Evolutionary conservation across 768 basidiomycete genomes (phyloP), one percentile per base, ranked within the genome.

Genomic region (Mycena filopes): DNA sequence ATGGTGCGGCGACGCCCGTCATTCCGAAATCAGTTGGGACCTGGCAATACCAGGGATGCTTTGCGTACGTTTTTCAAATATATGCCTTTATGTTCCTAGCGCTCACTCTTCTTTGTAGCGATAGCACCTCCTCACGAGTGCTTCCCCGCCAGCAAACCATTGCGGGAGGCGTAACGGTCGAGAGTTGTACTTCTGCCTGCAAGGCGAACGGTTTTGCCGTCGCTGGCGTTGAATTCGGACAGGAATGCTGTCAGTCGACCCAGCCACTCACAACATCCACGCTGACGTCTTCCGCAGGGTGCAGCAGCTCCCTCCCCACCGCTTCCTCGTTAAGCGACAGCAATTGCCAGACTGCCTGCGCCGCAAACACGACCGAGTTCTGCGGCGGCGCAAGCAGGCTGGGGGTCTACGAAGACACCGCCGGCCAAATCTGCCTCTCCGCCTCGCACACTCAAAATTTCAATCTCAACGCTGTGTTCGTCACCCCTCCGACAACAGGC

Each of bases 41-140:
- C 4, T 87, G 86, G 86, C 50, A 75, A 15, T 84, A 81, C 6
- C 72, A 84, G 2, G 86, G 86, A 25, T 87, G 86, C 69, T 86
- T 79, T 73, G 80, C 72, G 84, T 81, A 60, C 47, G 78, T 43
- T 13, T 33, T 55, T 26, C 5, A 20, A 43, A n/a, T n/a, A 13
- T 33, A 9, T 60, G 26, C 8, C 21, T 15, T 23, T 26, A 11
- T 16, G 20, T 3, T 3, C 23, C 25, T 40, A 7, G 21, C 12
- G 6, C 33, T 61, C 33, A 64, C 58, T 58, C 56, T 20, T 59
- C 21, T n/a, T 62, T 16, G 15, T 41, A 67, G 66, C 8, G 67
- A 68, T 28, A 60, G 23, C 26, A 36, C 56, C 5, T 29, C n/a
- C 47, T 38, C 67, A 1, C 29, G 67, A 13, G 54, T 29, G 28